Evolutionary conservation across 768 basidiomycete genomes (phyloP).

Genomic region (Bullera alba): DNA sequence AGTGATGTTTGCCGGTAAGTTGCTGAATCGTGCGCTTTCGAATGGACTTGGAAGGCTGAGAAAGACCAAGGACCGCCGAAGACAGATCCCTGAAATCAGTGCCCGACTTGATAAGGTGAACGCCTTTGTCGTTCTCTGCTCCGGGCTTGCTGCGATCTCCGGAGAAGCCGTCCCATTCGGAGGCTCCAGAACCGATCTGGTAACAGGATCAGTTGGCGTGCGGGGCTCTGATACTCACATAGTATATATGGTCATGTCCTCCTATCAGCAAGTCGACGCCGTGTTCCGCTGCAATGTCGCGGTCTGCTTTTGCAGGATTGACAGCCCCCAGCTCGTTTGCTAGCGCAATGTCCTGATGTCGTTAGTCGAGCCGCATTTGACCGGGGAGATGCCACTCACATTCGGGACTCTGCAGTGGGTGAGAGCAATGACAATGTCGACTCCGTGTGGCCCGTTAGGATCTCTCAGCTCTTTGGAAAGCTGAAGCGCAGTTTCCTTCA

Average conservation of each 20-base stretch:
- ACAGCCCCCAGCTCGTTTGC: slow-evolving; percentile 43
- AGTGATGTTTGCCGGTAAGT: slow-evolving; percentile 59
- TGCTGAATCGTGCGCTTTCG: slow-evolving; percentile 58
- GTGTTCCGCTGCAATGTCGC: slow-evolving; percentile 53
- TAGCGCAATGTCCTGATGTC: slow-evolving; percentile 36
- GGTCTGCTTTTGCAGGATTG: background rate
- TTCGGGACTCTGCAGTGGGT: slow-evolving; percentile 67
- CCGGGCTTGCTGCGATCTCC: slow-evolving; percentile 28
- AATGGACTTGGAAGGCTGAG: slow-evolving; percentile 57
- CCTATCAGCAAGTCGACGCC: slow-evolving; percentile 79
- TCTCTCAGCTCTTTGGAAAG: slow-evolving; percentile 69
- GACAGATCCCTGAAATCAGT: slow-evolving; percentile 84
- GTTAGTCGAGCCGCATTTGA: background rate
- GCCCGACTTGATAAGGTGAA: slow-evolving; percentile 64
- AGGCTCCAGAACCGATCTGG: slow-evolving; percentile 38
- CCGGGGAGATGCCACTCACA: slow-evolving; percentile 17
- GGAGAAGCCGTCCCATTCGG: slow-evolving; percentile 38
- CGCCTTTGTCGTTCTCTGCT: slow-evolving; percentile 33
- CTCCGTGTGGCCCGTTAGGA: slow-evolving; percentile 59
- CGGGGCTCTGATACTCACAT: slow-evolving; percentile 8
- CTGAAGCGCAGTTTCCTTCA: slow-evolving; percentile 64
- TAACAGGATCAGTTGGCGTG: background rate
- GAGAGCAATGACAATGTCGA: slow-evolving; percentile 76
- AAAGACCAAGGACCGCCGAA: slow-evolving; percentile 61
- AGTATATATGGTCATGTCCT: slow-evolving; percentile 68